A percentile compares a stretch with the other conserved stretches of the same genome.
Evolutionary conservation across 2,329 filamentous ascomycete genomes (phyloP).

Genomic region (Xylariaceae sp.): DNA sequence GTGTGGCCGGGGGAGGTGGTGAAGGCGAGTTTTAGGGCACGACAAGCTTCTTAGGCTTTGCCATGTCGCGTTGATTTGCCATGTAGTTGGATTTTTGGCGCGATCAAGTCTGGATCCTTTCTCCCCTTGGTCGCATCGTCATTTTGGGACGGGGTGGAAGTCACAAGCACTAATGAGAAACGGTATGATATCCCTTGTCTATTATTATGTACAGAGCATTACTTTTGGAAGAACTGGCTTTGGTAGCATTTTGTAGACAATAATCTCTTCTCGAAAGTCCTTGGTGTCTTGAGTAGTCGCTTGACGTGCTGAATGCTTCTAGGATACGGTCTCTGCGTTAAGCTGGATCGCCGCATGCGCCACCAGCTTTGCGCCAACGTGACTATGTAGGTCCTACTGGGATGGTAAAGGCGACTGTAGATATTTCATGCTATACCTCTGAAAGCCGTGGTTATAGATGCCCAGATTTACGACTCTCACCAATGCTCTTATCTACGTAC

Average conservation of each 20-base stretch:
- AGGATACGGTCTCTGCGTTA: too few relatives aligned
- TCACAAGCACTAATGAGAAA: conserved; percentile 31
- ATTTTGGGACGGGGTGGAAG: conserved; percentile 4
- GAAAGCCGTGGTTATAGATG: too few relatives aligned
- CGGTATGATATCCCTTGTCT: conserved; percentile 37
- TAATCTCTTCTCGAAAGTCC: not conserved
- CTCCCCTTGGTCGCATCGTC: conserved; percentile 8
- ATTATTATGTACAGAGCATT: conserved; percentile 16
- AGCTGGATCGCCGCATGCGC: too few relatives aligned
- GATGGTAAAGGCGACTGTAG: too few relatives aligned
- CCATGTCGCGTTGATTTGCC: too few relatives aligned
- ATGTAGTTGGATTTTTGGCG: conserved; percentile 3
- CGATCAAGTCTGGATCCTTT: conserved; percentile 8
- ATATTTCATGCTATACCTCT: too few relatives aligned
- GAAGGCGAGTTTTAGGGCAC: conserved; percentile 51
- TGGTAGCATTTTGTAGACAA: not conserved
- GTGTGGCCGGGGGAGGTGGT: conserved; percentile 57
- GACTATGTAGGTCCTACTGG: too few relatives aligned
- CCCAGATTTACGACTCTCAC: too few relatives aligned
- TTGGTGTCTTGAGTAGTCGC: too few relatives aligned
- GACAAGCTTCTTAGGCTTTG: not conserved
- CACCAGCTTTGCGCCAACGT: too few relatives aligned
- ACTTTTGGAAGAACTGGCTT: not conserved
- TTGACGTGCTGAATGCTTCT: too few relatives aligned
- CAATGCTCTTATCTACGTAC: not conserved